phyloP scores from a whole-genome alignment of 1,284 basidiomycete genomes.

The Microbotryum violaceum region DNA sequence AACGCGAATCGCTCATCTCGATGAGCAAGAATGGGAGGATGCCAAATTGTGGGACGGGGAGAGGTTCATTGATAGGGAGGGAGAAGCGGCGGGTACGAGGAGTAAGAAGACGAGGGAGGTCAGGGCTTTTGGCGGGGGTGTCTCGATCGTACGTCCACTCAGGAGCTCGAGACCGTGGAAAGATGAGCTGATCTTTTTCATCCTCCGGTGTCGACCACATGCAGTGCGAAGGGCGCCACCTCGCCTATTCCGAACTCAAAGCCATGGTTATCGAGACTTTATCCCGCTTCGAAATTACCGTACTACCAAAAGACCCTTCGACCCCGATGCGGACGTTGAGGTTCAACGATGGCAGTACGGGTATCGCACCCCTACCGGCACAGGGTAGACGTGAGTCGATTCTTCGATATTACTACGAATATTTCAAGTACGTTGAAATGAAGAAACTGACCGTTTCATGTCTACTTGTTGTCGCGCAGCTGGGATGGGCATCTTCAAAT shows the following conservation, averaged over 20 bases:
- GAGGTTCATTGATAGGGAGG: conserved; percentile 22
- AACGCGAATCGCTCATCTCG: conserved; percentile 21
- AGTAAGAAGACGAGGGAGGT: conserved; percentile 14
- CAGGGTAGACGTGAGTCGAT: too few species aligned
- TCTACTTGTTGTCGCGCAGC: too few species aligned
- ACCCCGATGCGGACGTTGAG: too few species aligned
- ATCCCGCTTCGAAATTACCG: conserved; percentile 11
- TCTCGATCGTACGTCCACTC: conserved; percentile 14
- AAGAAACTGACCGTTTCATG: too few species aligned
- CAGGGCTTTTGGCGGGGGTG: conserved; percentile 30
- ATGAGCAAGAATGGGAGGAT: conserved; percentile 11
- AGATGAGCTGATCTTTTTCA: neutral
- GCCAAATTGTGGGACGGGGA: conserved; percentile 21
- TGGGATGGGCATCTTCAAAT: too few species aligned
- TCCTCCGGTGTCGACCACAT: neutral
- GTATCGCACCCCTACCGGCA: too few species aligned
- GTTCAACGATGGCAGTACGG: too few species aligned
- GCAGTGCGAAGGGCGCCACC: conserved; percentile 29
- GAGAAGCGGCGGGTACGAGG: neutral
- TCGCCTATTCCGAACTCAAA: conserved; percentile 28
- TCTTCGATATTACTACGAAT: too few species aligned
- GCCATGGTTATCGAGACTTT: conserved; percentile 15
- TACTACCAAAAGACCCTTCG: neutral
- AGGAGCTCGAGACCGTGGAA: too few species aligned
- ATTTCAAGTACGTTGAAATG: too few species aligned